Evolutionary conservation across 176 grass and related monocot species (phyloP), one percentile per base, ranked within the genome.

Genomic region (Ensete ventricosum): DNA sequence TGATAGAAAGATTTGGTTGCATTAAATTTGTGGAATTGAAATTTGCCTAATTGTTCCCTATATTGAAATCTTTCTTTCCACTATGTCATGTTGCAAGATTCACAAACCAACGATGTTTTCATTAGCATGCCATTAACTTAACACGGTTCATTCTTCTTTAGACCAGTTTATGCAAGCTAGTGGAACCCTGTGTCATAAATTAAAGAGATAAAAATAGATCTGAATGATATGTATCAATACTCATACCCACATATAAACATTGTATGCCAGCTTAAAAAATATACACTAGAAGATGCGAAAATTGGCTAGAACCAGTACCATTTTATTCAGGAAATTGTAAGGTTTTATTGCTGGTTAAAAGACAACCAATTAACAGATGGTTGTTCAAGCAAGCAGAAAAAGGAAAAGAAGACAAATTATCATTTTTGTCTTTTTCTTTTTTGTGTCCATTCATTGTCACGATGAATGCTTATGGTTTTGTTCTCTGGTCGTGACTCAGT

Each of bases 1-100:
- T 71, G 11, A 62, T 14, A 55, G 22, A 34, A 50, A 72, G 49
- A n/a, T 9, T 52, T 58, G 50, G 16, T 0, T 26, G 19, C 67
- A 48, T 69, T 62, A 50, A 69, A 24, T 55, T 10, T 76, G 25
- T 85, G 68, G 69, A 48, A 76, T 72, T 27, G 48, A 34, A 20
- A 24, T 0, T 52, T 50, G 78, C 14, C 71, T 71, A 52, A 80
- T 73, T 72, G 25, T 20, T 68, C 16, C 34, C 34, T 43, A 5
- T 43, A 43, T 5, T 43, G 34, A 43, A 43, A 43, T 43, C 34
- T 43, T 43, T 43, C 34, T 43, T 43, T 43, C 34, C 34, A 43
- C 34, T 43, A 43, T 43, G 34, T 43, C 34, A 43, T 43, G 34
- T 43, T 4, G 34, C 34, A 43, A 43, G 34, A 6, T 43, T 43